These are phyloP conservation scores for Logfia minima DNA, from an alignment of 129 eudicot species.

Conservation along the genomic window DNA sequence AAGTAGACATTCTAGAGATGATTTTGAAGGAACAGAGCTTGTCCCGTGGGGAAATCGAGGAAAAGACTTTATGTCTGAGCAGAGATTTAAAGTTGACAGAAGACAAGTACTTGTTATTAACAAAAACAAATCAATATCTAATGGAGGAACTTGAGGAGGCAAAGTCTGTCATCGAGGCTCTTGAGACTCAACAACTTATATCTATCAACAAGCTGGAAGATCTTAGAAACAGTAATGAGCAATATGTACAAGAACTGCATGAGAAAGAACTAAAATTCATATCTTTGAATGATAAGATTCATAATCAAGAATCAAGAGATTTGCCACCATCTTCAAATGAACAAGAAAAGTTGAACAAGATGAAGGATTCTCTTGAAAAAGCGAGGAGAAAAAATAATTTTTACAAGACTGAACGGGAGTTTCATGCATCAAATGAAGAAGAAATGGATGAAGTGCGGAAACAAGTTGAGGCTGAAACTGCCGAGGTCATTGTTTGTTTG, in stretches of 20 bases:
- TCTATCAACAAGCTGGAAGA: slow-evolving; percentile 74
- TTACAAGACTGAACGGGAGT: slow-evolving; percentile 63
- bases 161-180: slow-evolving; percentile 74
- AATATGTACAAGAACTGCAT: slow-evolving; percentile 39
- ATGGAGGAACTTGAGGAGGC: slow-evolving; percentile 57
- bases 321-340: slow-evolving; percentile 34
- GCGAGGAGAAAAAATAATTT: slow-evolving; percentile 58
- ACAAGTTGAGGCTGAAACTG: slow-evolving; percentile 97
- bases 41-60: slow-evolving; percentile 41
- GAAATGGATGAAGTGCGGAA: slow-evolving; percentile 84
- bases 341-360: slow-evolving; percentile 65
- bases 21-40: slow-evolving; percentile 74
- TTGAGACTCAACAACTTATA: slow-evolving; percentile 70
- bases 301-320: slow-evolving; percentile 36
- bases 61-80: slow-evolving; percentile 11
- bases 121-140: slow-evolving; percentile 48
- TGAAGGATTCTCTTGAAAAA: slow-evolving; percentile 87
- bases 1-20: slow-evolving; percentile 71
- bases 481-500: slow-evolving; percentile 91
- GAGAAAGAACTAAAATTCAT: slow-evolving; percentile 51
- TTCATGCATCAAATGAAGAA: slow-evolving; percentile 58
- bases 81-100: slow-evolving; percentile 49
- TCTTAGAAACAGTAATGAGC: slow-evolving; percentile 49
- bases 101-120: slow-evolving; percentile 36
- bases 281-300: slow-evolving; percentile 46